Conservation (phyloP, 148 eudicot genomes). For the Simmondsia chinensis region DNA sequence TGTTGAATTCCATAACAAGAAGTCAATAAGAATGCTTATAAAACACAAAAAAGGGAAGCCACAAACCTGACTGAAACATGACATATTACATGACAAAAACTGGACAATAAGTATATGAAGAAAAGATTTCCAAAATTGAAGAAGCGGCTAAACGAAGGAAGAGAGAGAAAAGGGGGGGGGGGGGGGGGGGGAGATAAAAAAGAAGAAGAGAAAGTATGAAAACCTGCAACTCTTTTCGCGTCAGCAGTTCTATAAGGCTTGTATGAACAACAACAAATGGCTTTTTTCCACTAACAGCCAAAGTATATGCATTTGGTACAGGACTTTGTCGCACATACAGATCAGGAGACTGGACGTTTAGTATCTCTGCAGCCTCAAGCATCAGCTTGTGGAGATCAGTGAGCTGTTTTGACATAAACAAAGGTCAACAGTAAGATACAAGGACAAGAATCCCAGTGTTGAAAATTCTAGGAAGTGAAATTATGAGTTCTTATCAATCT, state of each 20-base stretch:
- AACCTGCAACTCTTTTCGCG: conserved; percentile 90
- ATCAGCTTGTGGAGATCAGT: conserved; percentile 79
- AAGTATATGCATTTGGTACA: conserved; percentile 80
- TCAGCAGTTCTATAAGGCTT: conserved; percentile 88
- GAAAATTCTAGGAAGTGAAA: not conserved
- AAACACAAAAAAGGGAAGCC: not conserved
- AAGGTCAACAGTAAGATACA: not conserved
- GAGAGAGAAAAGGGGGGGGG: not conserved
- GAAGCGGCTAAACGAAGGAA: no score
- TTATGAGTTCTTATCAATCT: not conserved
- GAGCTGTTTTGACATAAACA: conserved; percentile 35
- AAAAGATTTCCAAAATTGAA: not conserved
- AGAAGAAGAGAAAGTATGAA: conserved; percentile 1
- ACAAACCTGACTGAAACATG: not conserved
- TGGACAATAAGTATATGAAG: not conserved
- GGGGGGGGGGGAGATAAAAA: not conserved
- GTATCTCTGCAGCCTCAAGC: conserved; percentile 67
- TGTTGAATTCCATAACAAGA: conserved; percentile 6
- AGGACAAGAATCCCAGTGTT: not conserved
- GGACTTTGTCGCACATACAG: conserved; percentile 92
- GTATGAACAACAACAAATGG: conserved; percentile 95
- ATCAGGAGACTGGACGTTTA: conserved; percentile 63
- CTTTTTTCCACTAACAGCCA: conserved; percentile 83
- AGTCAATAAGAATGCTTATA: not conserved
- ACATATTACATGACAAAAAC: not conserved